A percentile compares a stretch with the other conserved stretches of the same genome.
Evolutionary conservation across 2,329 filamentous ascomycete genomes (phyloP).

Genomic region (Cytospora schulzeri): DNA sequence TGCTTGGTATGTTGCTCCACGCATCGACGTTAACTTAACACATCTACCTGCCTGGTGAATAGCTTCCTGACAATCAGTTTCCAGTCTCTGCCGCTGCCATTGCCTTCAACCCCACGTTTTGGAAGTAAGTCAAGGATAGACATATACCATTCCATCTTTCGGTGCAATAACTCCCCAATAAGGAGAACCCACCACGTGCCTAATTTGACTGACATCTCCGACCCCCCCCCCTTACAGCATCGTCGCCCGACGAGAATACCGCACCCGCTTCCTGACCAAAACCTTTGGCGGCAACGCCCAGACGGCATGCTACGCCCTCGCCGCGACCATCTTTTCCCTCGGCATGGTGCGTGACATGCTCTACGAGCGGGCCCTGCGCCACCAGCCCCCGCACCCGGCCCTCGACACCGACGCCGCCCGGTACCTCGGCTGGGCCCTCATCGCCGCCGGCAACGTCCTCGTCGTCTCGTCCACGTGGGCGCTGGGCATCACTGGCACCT

Average conservation of each 20-base stretch:
- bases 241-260: constrained; percentile 65
- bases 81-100: constrained; percentile 80
- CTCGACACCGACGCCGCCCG: constrained; percentile 63
- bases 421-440: constrained; percentile 69
- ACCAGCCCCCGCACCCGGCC: constrained; percentile 73
- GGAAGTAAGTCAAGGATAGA: constrained; percentile 75
- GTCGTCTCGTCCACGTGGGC: constrained; percentile 89
- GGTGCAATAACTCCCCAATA: not conserved
- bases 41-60: not conserved
- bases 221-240: constrained; percentile 41
- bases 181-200: constrained; percentile 20
- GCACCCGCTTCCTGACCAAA: constrained; percentile 84
- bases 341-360: constrained; percentile 86
- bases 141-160: not conserved
- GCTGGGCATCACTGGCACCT: constrained; percentile 92
- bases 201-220: not conserved
- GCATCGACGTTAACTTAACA: not conserved
- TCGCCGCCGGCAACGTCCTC: constrained; percentile 77
- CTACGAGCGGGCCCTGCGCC: constrained; percentile 80
- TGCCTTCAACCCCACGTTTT: constrained; percentile 97
- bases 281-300: constrained; percentile 78
- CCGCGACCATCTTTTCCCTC: constrained; percentile 84
- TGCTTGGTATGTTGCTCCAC: constrained; percentile 57
- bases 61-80: constrained; percentile 28
- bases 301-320: constrained; percentile 86